These are phyloP conservation scores for Hanseniaspora nectarophila DNA, from an alignment of 805 yeast species.

Conservation along the genomic window DNA sequence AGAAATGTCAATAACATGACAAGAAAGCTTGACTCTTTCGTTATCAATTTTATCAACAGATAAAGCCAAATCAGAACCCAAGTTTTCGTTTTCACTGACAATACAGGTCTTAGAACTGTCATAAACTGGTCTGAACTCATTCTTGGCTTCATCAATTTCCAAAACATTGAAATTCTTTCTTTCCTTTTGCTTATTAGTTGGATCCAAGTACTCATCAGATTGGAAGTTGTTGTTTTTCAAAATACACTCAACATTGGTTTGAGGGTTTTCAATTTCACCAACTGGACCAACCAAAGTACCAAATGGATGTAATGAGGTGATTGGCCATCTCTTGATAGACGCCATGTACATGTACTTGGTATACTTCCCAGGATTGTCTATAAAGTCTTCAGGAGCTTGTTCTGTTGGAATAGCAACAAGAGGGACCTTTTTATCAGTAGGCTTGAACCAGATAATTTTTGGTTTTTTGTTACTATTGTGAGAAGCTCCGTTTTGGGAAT, in stretches of 20 bases:
- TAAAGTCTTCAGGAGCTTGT: constrained; percentile 91
- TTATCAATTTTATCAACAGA: constrained; percentile 53
- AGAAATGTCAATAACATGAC: constrained; percentile 74
- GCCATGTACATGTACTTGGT: constrained; percentile 79
- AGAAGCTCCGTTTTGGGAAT: constrained; percentile 18
- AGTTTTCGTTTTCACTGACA: constrained; percentile 41
- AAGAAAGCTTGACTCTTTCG: constrained; percentile 54
- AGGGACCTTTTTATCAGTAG: constrained; percentile 95
- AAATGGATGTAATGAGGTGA: constrained; percentile 94
- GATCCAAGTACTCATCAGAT: constrained; percentile 65
- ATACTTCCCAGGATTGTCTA: constrained; percentile 78
- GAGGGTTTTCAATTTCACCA: constrained; percentile 65
- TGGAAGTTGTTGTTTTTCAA: constrained; percentile 75
- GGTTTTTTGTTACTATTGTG: constrained; percentile 43
- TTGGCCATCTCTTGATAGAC: constrained; percentile 97
- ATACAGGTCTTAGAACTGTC: constrained; percentile 52
- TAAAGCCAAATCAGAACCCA: constrained; percentile 62
- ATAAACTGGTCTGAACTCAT: constrained; percentile 40
- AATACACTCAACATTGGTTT: constrained; percentile 76
- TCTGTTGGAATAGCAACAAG: constrained; percentile 96
- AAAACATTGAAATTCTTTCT: constrained; percentile 22
- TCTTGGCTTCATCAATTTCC: constrained; percentile 17
- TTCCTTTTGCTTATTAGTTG: constrained; percentile 25
- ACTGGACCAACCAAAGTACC: constrained; percentile 83
- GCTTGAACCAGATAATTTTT: constrained; percentile 97